Percentiles rank a stretch among this genome's conserved stretches.
Conservation (phyloP, 2,329 filamentous ascomycete genomes). For the Ceratocystis eucalypticola region DNA sequence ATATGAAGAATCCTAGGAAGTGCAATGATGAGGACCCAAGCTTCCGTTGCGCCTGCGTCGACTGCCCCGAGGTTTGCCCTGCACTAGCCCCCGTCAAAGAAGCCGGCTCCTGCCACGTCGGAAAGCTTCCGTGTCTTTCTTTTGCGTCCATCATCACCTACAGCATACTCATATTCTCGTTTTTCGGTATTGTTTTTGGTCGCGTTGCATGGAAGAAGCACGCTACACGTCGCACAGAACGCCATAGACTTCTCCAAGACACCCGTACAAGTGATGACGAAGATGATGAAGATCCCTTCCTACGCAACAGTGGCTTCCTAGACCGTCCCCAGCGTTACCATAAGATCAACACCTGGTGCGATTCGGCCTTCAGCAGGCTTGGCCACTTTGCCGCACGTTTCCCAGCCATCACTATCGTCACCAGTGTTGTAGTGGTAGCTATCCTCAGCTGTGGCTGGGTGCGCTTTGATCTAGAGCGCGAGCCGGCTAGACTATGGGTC, state of each 20-base stretch:
- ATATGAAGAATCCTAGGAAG: slow-evolving; percentile 57
- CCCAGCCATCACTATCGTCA: slow-evolving; percentile 66
- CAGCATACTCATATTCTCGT: slow-evolving; percentile 54
- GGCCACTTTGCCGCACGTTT: slow-evolving; percentile 72
- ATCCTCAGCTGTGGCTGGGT: slow-evolving; percentile 80
- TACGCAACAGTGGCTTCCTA: slow-evolving; percentile 60
- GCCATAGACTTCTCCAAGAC: slow-evolving; percentile 77
- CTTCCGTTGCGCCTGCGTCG: slow-evolving; percentile 85
- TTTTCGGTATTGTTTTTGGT: slow-evolving; percentile 54
- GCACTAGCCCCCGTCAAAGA: slow-evolving; percentile 63
- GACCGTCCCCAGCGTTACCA: slow-evolving; percentile 72
- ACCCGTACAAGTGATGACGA: slow-evolving; percentile 77
- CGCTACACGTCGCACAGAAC: slow-evolving; percentile 60
- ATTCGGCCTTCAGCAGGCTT: slow-evolving; percentile 64
- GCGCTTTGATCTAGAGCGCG: slow-evolving; percentile 74
- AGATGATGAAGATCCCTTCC: slow-evolving; percentile 54
- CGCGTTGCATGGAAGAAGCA: slow-evolving; percentile 66
- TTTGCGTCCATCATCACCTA: slow-evolving; percentile 87
- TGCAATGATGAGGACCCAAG: slow-evolving; percentile 81
- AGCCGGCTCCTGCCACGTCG: slow-evolving; percentile 63
- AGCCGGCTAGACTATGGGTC: slow-evolving; percentile 93
- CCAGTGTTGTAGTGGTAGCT: slow-evolving; percentile 60
- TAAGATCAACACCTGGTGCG: slow-evolving; percentile 68
- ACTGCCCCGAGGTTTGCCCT: slow-evolving; percentile 78
- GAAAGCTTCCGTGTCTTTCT: slow-evolving; percentile 78